phyloP scores from a whole-genome alignment of 352 stramenopile species.

The Globisporangium mamillatum region DNA sequence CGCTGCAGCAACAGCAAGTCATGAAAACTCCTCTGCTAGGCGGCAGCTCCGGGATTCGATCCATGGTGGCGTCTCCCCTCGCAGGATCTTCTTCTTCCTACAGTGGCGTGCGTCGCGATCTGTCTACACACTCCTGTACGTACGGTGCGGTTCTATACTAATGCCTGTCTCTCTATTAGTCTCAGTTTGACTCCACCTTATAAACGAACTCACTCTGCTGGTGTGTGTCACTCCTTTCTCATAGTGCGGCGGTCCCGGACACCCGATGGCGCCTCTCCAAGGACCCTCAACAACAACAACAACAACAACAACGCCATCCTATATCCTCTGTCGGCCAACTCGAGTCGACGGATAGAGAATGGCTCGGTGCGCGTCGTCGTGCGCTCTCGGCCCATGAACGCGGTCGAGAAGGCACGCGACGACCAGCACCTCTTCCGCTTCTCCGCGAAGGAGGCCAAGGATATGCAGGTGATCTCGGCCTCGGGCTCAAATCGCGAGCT shows the following conservation, averaged over 20 bases:
- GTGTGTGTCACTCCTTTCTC: neutral
- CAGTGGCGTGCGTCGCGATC: conserved; percentile 10
- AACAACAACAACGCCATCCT: neutral
- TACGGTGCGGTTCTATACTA: neutral
- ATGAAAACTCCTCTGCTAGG: conserved; percentile 3
- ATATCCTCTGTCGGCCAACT: neutral
- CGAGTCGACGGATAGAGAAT: conserved; percentile 15
- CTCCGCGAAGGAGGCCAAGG: conserved; percentile 33
- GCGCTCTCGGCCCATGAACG: conserved; percentile 64
- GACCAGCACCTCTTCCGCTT: conserved; percentile 62
- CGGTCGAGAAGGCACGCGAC: conserved; percentile 37
- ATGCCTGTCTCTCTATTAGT: neutral
- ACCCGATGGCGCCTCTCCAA: conserved; percentile 2
- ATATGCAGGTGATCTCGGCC: conserved; percentile 57
- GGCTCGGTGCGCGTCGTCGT: conserved; percentile 55
- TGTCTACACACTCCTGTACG: conserved; percentile 5
- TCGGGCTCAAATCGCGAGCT: conserved; percentile 47
- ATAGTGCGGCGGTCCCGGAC: conserved; percentile 13
- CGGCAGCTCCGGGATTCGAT: neutral
- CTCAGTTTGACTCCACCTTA: neutral
- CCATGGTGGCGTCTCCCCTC: neutral
- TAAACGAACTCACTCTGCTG: neutral
- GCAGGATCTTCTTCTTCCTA: neutral
- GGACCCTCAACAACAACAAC: neutral
- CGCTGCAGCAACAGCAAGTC: neutral